Conservation (phyloP, 345 rosid species). For the Toxicodendron radicans region DNA sequence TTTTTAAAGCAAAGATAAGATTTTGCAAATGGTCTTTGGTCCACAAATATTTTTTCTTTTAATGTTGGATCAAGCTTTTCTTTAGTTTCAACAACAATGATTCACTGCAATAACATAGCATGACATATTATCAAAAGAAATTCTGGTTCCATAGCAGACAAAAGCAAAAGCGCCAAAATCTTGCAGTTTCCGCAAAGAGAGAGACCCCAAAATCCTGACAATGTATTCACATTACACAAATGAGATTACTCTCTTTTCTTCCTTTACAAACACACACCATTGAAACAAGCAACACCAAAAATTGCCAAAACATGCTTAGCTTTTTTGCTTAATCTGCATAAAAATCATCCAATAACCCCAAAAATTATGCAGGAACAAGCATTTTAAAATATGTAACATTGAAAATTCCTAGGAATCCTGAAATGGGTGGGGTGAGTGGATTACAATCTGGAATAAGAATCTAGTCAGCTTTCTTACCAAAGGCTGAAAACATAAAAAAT, state of each 20-base stretch:
- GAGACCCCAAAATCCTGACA: neutral
- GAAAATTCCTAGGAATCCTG: constrained; percentile 19
- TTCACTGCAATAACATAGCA: neutral
- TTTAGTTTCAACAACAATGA: neutral
- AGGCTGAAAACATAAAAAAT: constrained; percentile 27
- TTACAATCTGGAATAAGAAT: constrained; percentile 36
- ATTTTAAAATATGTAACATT: constrained; percentile 18
- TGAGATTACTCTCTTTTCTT: neutral
- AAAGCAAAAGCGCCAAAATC: constrained; percentile 22
- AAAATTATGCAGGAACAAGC: constrained; percentile 9
- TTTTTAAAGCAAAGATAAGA: neutral
- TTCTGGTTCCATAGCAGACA: neutral
- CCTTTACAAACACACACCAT: constrained; percentile 8
- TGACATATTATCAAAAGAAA: neutral
- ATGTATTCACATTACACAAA: constrained; percentile 20
- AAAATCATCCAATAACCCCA: neutral
- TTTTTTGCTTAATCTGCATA: neutral
- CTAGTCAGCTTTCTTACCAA: constrained; percentile 37
- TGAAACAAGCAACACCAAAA: constrained; percentile 3
- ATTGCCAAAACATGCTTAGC: neutral
- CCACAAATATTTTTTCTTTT: neutral
- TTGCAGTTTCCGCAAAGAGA: constrained; percentile 24
- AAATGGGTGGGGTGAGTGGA: constrained; percentile 23
- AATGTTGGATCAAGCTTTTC: neutral
- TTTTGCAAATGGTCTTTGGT: too few relatives aligned